Evolutionary conservation across 345 rosid genomes (phyloP), one percentile per base, ranked within the genome.

Genomic region (Corchorus capsularis): DNA sequence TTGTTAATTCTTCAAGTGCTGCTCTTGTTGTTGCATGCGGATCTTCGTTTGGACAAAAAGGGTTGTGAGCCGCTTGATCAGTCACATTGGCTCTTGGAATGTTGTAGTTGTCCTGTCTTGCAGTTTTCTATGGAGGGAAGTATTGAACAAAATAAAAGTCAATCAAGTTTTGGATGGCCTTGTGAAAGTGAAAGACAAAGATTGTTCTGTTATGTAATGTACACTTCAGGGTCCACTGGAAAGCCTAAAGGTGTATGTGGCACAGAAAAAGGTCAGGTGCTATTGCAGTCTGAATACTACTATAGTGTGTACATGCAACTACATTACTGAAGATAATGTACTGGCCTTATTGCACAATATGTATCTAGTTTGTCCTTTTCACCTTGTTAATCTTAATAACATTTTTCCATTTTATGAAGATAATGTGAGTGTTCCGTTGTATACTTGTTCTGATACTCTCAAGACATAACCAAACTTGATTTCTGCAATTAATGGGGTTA

Each of bases 221-320:
- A 89, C 82, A 96, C 99, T 10, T 96, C 98, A 4, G 99, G 99
- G 69, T 96, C 99, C 14, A 89, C 93, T 39, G 99, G 98, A 72
- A 85, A 74, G 69, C 98, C 99, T 20, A 96, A 93, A 89, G 98
- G 97, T 35, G 92, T 96, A 50, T 91, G 93, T 74, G 99, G 98
- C 71, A 91, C 98, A 43, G 97, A 96, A 76, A 79, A 86, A 89
- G 99, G 99, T 92, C 73, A 66, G 77, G 50, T 19, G 43, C 75
- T 81, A 15, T 39, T 54, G 12, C 41, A 49, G 45, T 4, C 46
- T 74, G 73, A 12, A 61, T 12, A 57, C 68, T 32, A 14, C 53
- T 8, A 0, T 13, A 57, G 39, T 27, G 46, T 27, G n/a, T 45
- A n/a, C 22, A 22, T 49, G 3, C 66, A 17, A 22, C n/a, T 6